A percentile compares a stretch with the other conserved stretches of the same genome.
These are phyloP conservation scores for Bruguiera gymnorhiza DNA, from an alignment of 345 rosid species.

Conservation along the genomic window DNA sequence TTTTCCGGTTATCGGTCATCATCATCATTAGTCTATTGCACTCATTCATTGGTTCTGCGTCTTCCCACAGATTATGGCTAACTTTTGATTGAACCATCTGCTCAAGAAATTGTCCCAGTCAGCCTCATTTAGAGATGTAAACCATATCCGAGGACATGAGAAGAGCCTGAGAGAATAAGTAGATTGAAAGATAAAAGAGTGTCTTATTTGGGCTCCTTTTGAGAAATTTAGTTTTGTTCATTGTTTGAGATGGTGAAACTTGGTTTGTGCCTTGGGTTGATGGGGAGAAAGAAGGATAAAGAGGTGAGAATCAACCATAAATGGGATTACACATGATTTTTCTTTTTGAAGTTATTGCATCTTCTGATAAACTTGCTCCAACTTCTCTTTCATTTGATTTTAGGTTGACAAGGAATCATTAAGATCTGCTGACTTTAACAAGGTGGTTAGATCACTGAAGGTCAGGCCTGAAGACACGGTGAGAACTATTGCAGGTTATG, in stretches of 20 bases:
- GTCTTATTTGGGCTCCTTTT: neutral
- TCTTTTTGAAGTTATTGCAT: neutral
- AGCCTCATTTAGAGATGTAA: slow-evolving; percentile 37
- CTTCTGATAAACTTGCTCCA: slow-evolving; percentile 5
- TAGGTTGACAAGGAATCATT: slow-evolving; percentile 36
- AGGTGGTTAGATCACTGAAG: slow-evolving; percentile 39
- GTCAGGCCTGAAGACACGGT: slow-evolving; percentile 49
- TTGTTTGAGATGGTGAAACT: slow-evolving; percentile 42
- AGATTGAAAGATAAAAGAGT: neutral
- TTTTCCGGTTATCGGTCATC: slow-evolving; percentile 33
- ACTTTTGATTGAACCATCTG: slow-evolving; percentile 20
- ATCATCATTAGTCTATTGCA: slow-evolving; percentile 13
- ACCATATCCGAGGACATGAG: slow-evolving; percentile 10
- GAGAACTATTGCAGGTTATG: slow-evolving; percentile 47
- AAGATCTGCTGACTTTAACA: slow-evolving; percentile 21
- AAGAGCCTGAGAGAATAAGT: neutral
- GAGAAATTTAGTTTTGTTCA: slow-evolving; percentile 8
- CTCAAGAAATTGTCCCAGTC: slow-evolving; percentile 3
- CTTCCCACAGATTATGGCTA: slow-evolving; percentile 86
- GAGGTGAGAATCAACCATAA: slow-evolving; percentile 36
- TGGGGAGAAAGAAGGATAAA: slow-evolving; percentile 39
- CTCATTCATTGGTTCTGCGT: slow-evolving; percentile 38
- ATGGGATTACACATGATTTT: neutral
- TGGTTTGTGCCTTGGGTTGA: slow-evolving; percentile 39
- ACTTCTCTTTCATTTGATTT: slow-evolving; percentile 8